phyloP scores from a whole-genome alignment of 78 protist species.

The Dictyostelium brefeldianum region DNA sequence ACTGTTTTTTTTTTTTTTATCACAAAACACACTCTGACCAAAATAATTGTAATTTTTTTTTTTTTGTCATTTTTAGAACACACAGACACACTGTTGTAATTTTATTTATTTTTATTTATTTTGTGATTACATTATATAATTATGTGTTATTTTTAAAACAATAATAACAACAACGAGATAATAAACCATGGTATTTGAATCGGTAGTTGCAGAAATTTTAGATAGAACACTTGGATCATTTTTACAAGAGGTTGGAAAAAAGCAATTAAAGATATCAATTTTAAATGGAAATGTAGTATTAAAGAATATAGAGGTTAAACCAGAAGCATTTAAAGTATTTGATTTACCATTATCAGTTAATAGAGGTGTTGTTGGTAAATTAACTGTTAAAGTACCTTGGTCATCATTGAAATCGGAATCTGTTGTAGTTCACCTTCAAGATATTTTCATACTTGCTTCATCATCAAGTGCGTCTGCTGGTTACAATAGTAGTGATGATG shows the following conservation, averaged over 20 bases:
- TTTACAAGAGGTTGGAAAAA: conserved; percentile 64
- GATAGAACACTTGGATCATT: conserved; percentile 72
- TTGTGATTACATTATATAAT: too few relatives aligned
- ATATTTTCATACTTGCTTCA: conserved; percentile 71
- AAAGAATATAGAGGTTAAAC: conserved; percentile 73
- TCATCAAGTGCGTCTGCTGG: background rate
- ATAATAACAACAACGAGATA: too few relatives aligned
- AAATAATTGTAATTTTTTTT: too few relatives aligned
- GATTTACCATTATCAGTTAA: conserved; percentile 59
- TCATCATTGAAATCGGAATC: conserved; percentile 49
- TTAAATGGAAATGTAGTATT: conserved; percentile 60
- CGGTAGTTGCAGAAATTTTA: conserved; percentile 70
- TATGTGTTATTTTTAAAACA: too few relatives aligned
- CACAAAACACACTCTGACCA: too few relatives aligned
- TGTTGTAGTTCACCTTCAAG: conserved; percentile 64
- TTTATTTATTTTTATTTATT: too few relatives aligned
- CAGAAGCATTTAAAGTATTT: conserved; percentile 67
- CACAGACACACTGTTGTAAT: too few relatives aligned
- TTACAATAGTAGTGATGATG: conserved; percentile 10
- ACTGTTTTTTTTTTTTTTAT: too few relatives aligned
- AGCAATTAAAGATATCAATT: conserved; percentile 73
- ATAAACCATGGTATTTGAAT: conserved; percentile 56
- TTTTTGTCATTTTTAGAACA: too few relatives aligned
- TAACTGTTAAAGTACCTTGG: conserved; percentile 71
- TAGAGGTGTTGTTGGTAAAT: conserved; percentile 65